Conservation (phyloP, 371 early-diverging fungal genomes). For the Mucor saturninus region DNA sequence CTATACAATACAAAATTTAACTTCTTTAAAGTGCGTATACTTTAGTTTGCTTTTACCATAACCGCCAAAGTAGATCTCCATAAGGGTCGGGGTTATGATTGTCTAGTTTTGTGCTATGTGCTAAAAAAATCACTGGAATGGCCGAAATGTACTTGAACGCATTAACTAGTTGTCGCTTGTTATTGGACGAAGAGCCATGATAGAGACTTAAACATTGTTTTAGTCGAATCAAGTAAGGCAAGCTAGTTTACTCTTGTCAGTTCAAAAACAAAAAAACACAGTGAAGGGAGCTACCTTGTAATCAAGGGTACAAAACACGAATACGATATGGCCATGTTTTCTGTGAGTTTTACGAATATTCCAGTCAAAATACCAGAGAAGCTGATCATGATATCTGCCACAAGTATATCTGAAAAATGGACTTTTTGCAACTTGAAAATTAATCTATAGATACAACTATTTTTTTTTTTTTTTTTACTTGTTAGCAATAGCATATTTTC, state of each 20-base stretch:
- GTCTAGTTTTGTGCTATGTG: slow-evolving; percentile 61
- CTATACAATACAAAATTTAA: slow-evolving; percentile 33
- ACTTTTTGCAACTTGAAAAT: slow-evolving; percentile 40
- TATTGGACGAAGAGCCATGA: slow-evolving; percentile 15
- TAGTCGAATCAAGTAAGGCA: slow-evolving; percentile 85
- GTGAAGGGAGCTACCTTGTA: slow-evolving; percentile 46
- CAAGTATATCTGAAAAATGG: slow-evolving; percentile 78
- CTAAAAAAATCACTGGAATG: slow-evolving; percentile 16
- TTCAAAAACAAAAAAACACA: background rate
- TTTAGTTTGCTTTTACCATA: slow-evolving; percentile 23
- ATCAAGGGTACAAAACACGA: slow-evolving; percentile 54
- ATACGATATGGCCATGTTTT: slow-evolving; percentile 30
- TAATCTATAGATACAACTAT: background rate
- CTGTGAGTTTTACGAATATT: slow-evolving; percentile 53
- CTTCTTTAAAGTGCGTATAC: too few relatives aligned
- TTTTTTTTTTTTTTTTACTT: too few relatives aligned
- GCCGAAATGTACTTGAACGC: slow-evolving; percentile 87
- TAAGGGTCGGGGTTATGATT: slow-evolving; percentile 5
- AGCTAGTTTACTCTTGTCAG: slow-evolving; percentile 32
- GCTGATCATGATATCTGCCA: slow-evolving; percentile 91
- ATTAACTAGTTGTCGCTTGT: slow-evolving; percentile 30
- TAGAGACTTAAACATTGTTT: slow-evolving; percentile 82
- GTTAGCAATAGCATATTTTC: too few relatives aligned
- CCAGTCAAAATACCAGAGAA: slow-evolving; percentile 86
- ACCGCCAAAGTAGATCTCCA: slow-evolving; percentile 19